Percentiles rank a stretch among this genome's conserved stretches.
phyloP scores from a whole-genome alignment of 768 basidiomycete species.

The Boletus eberwhitei region DNA sequence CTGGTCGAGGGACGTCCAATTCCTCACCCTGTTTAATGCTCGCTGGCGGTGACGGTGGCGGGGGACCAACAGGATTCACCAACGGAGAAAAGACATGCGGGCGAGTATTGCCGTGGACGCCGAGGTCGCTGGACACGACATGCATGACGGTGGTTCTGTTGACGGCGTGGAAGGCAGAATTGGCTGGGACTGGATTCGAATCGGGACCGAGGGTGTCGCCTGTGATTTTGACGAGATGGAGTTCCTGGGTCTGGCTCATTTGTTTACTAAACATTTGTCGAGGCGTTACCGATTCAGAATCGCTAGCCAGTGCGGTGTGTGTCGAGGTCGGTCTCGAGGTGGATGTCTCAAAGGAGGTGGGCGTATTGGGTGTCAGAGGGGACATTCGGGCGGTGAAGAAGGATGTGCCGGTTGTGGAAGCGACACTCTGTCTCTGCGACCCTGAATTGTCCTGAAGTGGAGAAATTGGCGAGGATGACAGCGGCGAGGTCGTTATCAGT shows the following conservation, averaged over 20 bases:
- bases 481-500: slow-evolving; percentile 17
- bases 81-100: not conserved
- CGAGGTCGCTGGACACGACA: slow-evolving; percentile 26
- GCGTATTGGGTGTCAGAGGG: slow-evolving; percentile 19
- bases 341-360: slow-evolving; percentile 19
- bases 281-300: slow-evolving; percentile 29
- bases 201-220: slow-evolving; percentile 45
- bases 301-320: slow-evolving; percentile 27
- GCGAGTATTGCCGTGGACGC: slow-evolving; percentile 5
- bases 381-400: slow-evolving; percentile 29
- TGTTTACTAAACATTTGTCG: slow-evolving; percentile 31
- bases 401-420: slow-evolving; percentile 24
- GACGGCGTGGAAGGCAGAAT: slow-evolving; percentile 34
- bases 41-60: slow-evolving; percentile 53
- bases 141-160: slow-evolving; percentile 34
- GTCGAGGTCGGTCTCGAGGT: slow-evolving; percentile 36
- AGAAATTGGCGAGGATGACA: slow-evolving; percentile 12
- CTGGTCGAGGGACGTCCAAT: slow-evolving; percentile 15
- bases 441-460: slow-evolving; percentile 9
- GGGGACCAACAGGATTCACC: slow-evolving; percentile 41
- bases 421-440: slow-evolving; percentile 23
- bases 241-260: slow-evolving; percentile 39
- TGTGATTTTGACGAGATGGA: slow-evolving; percentile 55
- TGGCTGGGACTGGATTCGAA: slow-evolving; percentile 32
- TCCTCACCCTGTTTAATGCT: slow-evolving; percentile 32